A percentile compares a stretch with the other conserved stretches of the same genome.
phyloP scores from a whole-genome alignment of 225 moss, liverwort and hornwort genomes.

The Takakia lepidozioides region DNA sequence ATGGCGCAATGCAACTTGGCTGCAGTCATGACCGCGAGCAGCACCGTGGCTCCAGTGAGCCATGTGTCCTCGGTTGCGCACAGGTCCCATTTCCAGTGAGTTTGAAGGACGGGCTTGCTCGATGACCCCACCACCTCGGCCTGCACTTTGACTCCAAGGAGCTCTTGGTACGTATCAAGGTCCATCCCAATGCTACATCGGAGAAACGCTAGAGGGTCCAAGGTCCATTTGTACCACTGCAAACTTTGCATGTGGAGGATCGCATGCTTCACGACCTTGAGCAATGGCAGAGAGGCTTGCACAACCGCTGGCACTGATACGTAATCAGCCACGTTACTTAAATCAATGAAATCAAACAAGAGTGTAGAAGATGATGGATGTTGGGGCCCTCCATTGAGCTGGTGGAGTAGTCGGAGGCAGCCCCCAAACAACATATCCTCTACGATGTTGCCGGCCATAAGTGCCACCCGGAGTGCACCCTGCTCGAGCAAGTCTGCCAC shows the following conservation, averaged over 20 bases:
- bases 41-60: constrained; percentile 5
- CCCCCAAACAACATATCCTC: constrained; percentile 3
- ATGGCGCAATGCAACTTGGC: constrained; percentile 2
- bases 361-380: background rate
- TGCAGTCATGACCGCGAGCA: constrained; percentile 1
- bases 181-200: constrained; percentile 3
- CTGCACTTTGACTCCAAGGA: constrained; percentile 2
- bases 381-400: background rate
- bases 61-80: background rate
- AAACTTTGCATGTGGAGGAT: background rate
- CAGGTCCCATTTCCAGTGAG: constrained; percentile 1
- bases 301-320: constrained; percentile 6
- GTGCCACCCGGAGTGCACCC: background rate
- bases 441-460: constrained; percentile 1
- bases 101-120: background rate
- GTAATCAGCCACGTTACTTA: constrained; percentile 5
- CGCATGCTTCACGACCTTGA: constrained; percentile 4
- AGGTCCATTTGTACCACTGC: background rate
- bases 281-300: constrained; percentile 8
- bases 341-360: constrained; percentile 8
- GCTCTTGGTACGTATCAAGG: constrained; percentile 3
- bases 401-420: background rate
- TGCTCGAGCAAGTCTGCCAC: background rate
- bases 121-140: background rate
- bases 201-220: constrained; percentile 1